Percentiles rank a stretch among this genome's conserved stretches.
Conservation (phyloP, 306 rosid genomes). For the Glycine tomentella region DNA sequence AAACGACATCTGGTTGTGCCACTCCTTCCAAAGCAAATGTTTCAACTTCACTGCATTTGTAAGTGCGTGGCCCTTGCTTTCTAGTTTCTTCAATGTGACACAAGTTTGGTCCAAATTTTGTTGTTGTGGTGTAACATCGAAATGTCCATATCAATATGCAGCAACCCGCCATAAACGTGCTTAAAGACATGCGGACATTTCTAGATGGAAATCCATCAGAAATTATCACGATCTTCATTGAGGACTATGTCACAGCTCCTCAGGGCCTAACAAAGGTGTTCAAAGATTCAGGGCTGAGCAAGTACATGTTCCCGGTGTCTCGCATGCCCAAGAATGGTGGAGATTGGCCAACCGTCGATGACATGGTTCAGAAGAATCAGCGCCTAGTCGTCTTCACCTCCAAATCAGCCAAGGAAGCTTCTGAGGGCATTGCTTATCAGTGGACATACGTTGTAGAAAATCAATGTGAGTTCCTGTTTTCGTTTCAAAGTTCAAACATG, state of each 20-base stretch:
- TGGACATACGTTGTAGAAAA: conserved; percentile 92
- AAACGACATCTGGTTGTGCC: conserved; percentile 85
- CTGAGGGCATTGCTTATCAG: conserved; percentile 83
- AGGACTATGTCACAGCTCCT: conserved; percentile 81
- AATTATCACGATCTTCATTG: conserved; percentile 87
- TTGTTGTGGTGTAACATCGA: not conserved
- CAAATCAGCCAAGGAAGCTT: conserved; percentile 71
- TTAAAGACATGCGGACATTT: conserved; percentile 68
- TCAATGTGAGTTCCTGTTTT: conserved; percentile 65
- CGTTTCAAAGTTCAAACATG: not conserved
- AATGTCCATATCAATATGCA: conserved; percentile 45
- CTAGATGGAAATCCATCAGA: conserved; percentile 76
- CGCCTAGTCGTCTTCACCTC: conserved; percentile 86
- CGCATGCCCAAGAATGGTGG: conserved; percentile 76
- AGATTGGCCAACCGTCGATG: conserved; percentile 90
- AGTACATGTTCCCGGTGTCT: conserved; percentile 68
- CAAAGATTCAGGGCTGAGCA: conserved; percentile 66
- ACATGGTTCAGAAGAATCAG: conserved; percentile 81
- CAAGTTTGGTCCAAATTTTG: not conserved
- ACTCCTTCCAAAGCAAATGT: conserved; percentile 73
- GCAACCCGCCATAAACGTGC: conserved; percentile 81
- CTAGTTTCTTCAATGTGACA: not conserved
- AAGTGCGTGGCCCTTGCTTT: conserved; percentile 54
- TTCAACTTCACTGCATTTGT: conserved; percentile 81
- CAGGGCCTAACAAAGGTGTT: conserved; percentile 78